phyloP scores from a whole-genome alignment of 768 basidiomycete genomes.

The Neoboletus brunneissimus region DNA sequence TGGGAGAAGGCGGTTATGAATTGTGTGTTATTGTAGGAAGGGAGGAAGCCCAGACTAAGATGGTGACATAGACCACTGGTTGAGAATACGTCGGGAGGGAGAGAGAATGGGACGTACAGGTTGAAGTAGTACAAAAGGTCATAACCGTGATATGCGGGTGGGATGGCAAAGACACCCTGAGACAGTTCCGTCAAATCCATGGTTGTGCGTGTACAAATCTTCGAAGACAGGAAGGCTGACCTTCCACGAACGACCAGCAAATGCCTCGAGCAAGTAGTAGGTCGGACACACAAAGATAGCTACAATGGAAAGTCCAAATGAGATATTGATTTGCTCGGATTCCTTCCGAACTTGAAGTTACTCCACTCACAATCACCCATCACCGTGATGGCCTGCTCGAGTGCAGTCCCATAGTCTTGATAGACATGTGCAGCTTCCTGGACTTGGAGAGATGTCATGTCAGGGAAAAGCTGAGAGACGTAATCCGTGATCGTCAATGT shows the following conservation, averaged over 20 bases:
- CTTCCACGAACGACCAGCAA: slow-evolving; percentile 32
- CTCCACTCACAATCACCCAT: slow-evolving; percentile 40
- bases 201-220: slow-evolving; percentile 10
- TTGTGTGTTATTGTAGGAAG: slow-evolving; percentile 25
- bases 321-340: neutral
- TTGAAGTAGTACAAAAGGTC: slow-evolving; percentile 43
- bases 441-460: slow-evolving; percentile 29
- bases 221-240: slow-evolving; percentile 18
- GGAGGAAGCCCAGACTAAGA: neutral
- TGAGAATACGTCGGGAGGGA: neutral
- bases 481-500: slow-evolving; percentile 20
- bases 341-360: neutral
- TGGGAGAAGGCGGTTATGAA: slow-evolving; percentile 30
- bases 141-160: slow-evolving; percentile 29
- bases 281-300: slow-evolving; percentile 39
- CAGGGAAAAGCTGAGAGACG: slow-evolving; percentile 40
- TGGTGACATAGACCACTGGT: neutral
- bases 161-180: slow-evolving; percentile 33
- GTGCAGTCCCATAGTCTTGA: slow-evolving; percentile 26
- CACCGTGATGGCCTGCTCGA: slow-evolving; percentile 35
- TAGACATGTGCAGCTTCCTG: slow-evolving; percentile 30
- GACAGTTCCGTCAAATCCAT: neutral
- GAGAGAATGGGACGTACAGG: slow-evolving; percentile 1
- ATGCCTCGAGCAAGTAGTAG: slow-evolving; percentile 31
- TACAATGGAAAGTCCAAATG: neutral